These are phyloP conservation scores for Zalaria obscura DNA, from an alignment of 2,329 filamentous ascomycete genomes.

Conservation along the genomic window DNA sequence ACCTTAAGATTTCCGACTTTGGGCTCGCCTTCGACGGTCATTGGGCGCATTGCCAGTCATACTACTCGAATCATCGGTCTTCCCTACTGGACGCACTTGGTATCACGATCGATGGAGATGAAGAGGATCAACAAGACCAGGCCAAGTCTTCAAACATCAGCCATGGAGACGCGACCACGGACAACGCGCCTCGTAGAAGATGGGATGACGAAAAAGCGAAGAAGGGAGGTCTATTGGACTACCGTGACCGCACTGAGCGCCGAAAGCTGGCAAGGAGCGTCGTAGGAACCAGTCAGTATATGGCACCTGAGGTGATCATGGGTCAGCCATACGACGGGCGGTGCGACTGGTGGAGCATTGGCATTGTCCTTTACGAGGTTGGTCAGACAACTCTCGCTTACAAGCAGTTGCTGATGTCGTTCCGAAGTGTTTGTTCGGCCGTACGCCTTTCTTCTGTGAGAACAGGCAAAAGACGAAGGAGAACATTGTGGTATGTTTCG, in stretches of 20 bases:
- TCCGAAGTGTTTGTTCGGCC: conserved; percentile 68
- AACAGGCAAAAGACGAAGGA: conserved; percentile 72
- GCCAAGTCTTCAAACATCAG: neutral
- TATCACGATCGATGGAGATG: conserved; percentile 60
- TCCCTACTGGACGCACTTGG: conserved; percentile 63
- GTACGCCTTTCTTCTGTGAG: conserved; percentile 76
- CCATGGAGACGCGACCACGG: conserved; percentile 4
- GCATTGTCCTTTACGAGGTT: conserved; percentile 79
- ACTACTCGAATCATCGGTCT: conserved; percentile 74
- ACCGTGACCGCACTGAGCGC: conserved; percentile 35
- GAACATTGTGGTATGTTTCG: conserved; percentile 56
- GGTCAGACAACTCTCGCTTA: conserved; percentile 2
- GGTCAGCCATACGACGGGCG: conserved; percentile 77
- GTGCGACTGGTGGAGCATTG: conserved; percentile 96
- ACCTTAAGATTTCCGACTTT: conserved; percentile 93
- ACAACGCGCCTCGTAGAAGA: conserved; percentile 7
- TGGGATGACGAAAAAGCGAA: conserved; percentile 3
- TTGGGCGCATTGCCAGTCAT: conserved; percentile 81
- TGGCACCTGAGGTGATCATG: conserved; percentile 85
- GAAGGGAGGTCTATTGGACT: conserved; percentile 22
- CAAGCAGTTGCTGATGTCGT: conserved; percentile 1
- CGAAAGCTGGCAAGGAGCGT: conserved; percentile 68
- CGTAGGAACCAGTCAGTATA: conserved; percentile 93
- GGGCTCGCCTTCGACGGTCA: conserved; percentile 90
- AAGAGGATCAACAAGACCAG: conserved; percentile 48